Base-by-base conservation (phyloP, 2,329 filamentous ascomycete genomes). In the Paraphoma sp. region DNA sequence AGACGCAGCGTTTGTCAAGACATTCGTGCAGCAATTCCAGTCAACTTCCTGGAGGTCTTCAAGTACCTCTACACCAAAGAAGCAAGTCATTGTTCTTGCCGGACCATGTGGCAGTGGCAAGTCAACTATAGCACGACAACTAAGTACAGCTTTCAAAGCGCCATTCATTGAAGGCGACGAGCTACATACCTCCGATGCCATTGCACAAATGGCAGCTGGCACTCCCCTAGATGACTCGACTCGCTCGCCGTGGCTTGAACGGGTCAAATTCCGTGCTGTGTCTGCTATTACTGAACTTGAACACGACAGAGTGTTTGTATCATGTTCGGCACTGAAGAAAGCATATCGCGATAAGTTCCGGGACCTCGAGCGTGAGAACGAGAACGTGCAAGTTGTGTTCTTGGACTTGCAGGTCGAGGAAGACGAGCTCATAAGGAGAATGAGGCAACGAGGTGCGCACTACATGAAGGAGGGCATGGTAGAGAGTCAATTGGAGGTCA, bases 71-170 rank as follows among this genome's bases (percentile, higher is more conserved):
- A n/a, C 38, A 16, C 30, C 31, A 7, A 54, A 48, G 6, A 67
- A 60, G 52, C 73, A 64, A 4, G 65, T 74, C 2, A 59, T 79
- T 12, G 50, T 81, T 5, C 59, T 80, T 14, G 72, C 75, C 4
- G 78, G 79, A 0, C 79, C 78, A 4, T 78, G 77, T 49, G 79
- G 78, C 3, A 75, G 74, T n/a, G 78, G 78, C 2, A 80, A 80
- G 59, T 74, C 76, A 0, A 80, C 77, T 0, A 51, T 80, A 0
- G 75, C 71, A 2, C 53, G 59, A n/a, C 59, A 66, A 1, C 48
- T 81, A n/a, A 68, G 74, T 0, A 45, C 61, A 1, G 62, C 45
- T 8, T 57, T 79, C 0, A 52, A 62, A 12, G 63, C 69, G 3
- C 73, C 78, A 0, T 78, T 74, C 56, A 71, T 81, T n/a, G 78